A percentile compares a stretch with the other conserved stretches of the same genome.
These are phyloP conservation scores for Paxillus rubicundulus DNA, from an alignment of 768 basidiomycete species.

Conservation along the genomic window DNA sequence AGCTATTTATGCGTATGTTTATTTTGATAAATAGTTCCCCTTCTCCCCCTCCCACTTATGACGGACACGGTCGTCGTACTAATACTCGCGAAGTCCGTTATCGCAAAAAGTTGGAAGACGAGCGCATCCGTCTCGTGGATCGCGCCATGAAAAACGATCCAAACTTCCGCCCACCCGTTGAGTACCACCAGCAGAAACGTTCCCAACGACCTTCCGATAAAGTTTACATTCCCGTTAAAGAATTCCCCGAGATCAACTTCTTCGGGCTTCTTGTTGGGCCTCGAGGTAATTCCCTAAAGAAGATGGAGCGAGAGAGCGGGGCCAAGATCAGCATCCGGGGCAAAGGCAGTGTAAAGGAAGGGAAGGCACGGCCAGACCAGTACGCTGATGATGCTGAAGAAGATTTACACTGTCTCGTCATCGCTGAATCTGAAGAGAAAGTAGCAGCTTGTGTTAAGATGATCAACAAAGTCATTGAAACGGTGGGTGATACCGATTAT, in stretches of 20 bases:
- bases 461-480: slow-evolving; percentile 98
- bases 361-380: slow-evolving; percentile 92
- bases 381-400: slow-evolving; percentile 97
- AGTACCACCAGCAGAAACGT: slow-evolving; percentile 93
- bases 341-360: slow-evolving; percentile 98
- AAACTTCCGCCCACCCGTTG: slow-evolving; percentile 94
- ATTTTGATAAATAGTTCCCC: slow-evolving; percentile 60
- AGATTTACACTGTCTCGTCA: slow-evolving; percentile 96
- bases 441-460: slow-evolving; percentile 87
- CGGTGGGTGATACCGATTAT: slow-evolving; percentile 50
- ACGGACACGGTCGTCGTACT: slow-evolving; percentile 94
- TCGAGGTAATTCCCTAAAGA: slow-evolving; percentile 98
- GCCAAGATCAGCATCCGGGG: slow-evolving; percentile 98
- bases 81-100: slow-evolving; percentile 99
- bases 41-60: slow-evolving; percentile 97
- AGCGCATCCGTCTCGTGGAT: slow-evolving; percentile 90
- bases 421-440: slow-evolving; percentile 89
- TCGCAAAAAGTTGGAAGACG: slow-evolving; percentile 91
- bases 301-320: slow-evolving; percentile 97
- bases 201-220: slow-evolving; percentile 94
- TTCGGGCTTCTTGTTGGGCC: slow-evolving; percentile 98
- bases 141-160: slow-evolving; percentile 97
- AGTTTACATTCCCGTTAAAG: slow-evolving; percentile 99
- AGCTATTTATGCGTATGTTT: background rate
- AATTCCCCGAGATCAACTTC: slow-evolving; percentile 99